phyloP scores from a whole-genome alignment of 106 monocot genomes.

The Posidonia australis region DNA sequence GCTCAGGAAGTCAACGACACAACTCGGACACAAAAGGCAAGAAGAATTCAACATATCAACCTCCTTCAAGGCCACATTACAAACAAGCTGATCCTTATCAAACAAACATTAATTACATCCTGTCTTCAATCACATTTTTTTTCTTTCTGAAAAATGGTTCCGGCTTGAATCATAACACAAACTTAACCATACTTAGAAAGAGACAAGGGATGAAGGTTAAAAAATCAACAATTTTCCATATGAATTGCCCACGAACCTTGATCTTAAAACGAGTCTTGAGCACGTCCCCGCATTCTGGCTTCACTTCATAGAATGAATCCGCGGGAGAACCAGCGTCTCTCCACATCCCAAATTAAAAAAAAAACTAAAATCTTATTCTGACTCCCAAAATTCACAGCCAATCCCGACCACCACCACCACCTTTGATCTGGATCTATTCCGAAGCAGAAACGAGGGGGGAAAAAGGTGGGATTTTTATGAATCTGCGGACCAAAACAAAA shows the following conservation, averaged over 20 bases:
- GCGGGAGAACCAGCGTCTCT: conserved; percentile 11
- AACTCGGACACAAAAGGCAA: not conserved
- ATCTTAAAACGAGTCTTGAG: conserved; percentile 31
- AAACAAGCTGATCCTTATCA: too few relatives aligned
- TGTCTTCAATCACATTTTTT: too few relatives aligned
- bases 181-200: too few relatives aligned
- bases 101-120: too few relatives aligned
- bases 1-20: too few relatives aligned
- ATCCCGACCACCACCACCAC: not conserved
- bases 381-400: not conserved
- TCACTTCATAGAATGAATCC: conserved; percentile 21
- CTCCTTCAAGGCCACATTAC: not conserved
- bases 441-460: not conserved
- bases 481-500: not conserved
- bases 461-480: not conserved
- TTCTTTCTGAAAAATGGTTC: too few relatives aligned
- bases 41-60: not conserved
- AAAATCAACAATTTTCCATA: not conserved
- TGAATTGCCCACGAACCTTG: conserved; percentile 11
- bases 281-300: conserved; percentile 22
- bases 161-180: not conserved
- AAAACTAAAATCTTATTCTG: not conserved
- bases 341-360: conserved; percentile 14
- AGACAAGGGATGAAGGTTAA: not conserved
- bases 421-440: conserved; percentile 2